These are phyloP conservation scores for Pseudopyrenochaeta lycopersici DNA, from an alignment of 2,329 filamentous ascomycete genomes.

Conservation along the genomic window DNA sequence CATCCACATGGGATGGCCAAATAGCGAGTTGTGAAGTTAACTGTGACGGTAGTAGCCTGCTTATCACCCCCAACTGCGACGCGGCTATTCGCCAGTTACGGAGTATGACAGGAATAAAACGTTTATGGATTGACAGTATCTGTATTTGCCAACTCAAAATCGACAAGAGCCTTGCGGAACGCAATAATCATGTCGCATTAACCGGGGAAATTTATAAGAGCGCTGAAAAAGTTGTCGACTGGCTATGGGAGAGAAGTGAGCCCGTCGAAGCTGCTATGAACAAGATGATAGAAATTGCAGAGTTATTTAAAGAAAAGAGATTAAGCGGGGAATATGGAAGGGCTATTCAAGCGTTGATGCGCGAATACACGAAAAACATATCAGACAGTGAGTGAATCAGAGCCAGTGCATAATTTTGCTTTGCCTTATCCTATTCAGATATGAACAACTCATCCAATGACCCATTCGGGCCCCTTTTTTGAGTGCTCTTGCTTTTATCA, in stretches of 20 bases:
- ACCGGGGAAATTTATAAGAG: constrained; percentile 16
- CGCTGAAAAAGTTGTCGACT: constrained; percentile 9
- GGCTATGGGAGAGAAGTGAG: constrained; percentile 6
- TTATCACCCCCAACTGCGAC: constrained; percentile 10
- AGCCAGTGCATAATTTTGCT: not conserved
- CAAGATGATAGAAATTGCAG: constrained; percentile 1
- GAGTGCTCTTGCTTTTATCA: constrained; percentile 8
- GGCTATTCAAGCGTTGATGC: not conserved
- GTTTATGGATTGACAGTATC: not conserved
- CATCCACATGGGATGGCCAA: constrained; percentile 12
- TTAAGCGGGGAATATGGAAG: not conserved
- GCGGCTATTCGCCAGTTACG: constrained; percentile 8
- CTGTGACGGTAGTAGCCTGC: constrained; percentile 3
- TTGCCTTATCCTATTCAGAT: not conserved
- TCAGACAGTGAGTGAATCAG: not conserved
- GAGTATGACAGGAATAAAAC: not conserved
- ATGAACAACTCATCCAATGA: not conserved
- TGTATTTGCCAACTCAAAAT: not conserved
- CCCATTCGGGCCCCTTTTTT: constrained; percentile 1
- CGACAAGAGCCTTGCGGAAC: constrained; percentile 1
- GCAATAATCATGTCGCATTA: constrained; percentile 12
- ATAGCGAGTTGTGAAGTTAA: not conserved
- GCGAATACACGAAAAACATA: not conserved
- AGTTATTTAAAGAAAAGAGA: not conserved
- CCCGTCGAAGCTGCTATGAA: not conserved